These are phyloP conservation scores for Rhodotorula paludigena DNA, from an alignment of 768 basidiomycete genomes.

Conservation along the genomic window DNA sequence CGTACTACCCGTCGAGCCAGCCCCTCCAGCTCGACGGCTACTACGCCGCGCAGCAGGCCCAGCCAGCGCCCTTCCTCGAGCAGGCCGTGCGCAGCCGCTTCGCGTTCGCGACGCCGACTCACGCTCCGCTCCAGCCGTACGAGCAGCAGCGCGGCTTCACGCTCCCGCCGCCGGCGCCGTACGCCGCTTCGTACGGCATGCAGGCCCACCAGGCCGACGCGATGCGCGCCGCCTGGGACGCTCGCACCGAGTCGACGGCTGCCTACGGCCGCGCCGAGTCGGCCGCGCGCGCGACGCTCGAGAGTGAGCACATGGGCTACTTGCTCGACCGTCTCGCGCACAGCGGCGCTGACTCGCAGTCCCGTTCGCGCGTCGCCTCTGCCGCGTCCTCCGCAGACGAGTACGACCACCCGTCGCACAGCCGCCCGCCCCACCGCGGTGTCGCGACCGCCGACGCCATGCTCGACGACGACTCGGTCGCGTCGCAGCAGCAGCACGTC, in stretches of 20 bases:
- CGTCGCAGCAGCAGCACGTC: conserved; percentile 7
- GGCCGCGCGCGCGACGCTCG: conserved; percentile 25
- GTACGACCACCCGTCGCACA: conserved; percentile 27
- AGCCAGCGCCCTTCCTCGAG: no score
- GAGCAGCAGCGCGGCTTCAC: conserved; percentile 17
- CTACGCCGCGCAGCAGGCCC: neutral
- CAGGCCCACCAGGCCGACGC: conserved; percentile 17
- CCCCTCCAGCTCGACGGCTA: neutral
- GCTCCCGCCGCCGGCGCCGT: conserved; percentile 23
- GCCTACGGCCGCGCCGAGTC: conserved; percentile 24
- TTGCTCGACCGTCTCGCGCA: conserved; percentile 24
- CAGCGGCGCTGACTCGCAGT: conserved; percentile 30
- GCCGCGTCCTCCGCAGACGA: neutral
- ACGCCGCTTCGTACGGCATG: conserved; percentile 6
- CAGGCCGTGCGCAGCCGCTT: conserved; percentile 31
- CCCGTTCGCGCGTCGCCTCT: neutral
- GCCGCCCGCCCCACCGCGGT: conserved; percentile 15
- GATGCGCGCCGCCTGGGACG: conserved; percentile 19
- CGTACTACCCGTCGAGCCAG: conserved; percentile 2
- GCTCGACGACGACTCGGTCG: conserved; percentile 5
- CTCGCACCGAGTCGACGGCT: neutral
- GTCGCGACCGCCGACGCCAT: neutral
- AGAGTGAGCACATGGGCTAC: conserved; percentile 31
- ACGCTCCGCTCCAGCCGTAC: conserved; percentile 3
- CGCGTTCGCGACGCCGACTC: conserved; percentile 22